Conservation (phyloP, 371 early-diverging fungal genomes). For the Paraphysoderma sedebokerense region DNA sequence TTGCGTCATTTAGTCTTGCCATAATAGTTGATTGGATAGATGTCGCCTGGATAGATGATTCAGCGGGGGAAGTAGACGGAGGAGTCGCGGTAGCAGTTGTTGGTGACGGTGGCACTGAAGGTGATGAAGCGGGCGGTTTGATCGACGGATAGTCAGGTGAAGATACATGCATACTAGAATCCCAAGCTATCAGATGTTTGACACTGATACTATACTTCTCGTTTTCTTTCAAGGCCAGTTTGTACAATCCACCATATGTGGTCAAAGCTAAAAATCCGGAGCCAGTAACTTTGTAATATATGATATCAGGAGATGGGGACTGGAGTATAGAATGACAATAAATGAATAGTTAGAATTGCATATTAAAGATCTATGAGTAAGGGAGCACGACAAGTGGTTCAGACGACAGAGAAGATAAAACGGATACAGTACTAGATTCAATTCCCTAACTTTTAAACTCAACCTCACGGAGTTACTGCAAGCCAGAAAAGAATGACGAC, state of each 20-base stretch:
- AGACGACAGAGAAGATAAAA: not conserved
- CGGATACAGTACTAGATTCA: not conserved
- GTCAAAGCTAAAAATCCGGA: conserved; percentile 52
- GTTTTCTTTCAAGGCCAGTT: conserved; percentile 40
- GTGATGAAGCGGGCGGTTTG: not conserved
- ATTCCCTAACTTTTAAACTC: not conserved
- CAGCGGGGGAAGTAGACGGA: not conserved
- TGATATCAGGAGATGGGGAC: not conserved
- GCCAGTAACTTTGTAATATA: conserved; percentile 41
- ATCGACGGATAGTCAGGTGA: not conserved
- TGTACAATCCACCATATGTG: conserved; percentile 49
- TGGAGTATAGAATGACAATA: not conserved
- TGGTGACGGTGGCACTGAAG: not conserved
- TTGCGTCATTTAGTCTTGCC: not conserved
- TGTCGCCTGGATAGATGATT: not conserved
- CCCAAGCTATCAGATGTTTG: not conserved
- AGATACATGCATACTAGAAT: not conserved
- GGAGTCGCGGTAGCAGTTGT: not conserved
- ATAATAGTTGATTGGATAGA: not conserved
- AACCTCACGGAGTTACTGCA: conserved; percentile 40
- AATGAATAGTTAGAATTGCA: not conserved
- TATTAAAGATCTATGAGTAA: too few relatives aligned
- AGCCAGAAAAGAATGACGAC: conserved; percentile 49
- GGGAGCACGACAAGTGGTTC: too few relatives aligned
- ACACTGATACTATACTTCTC: conserved; percentile 46